These are phyloP conservation scores for Saturnispora zaruensis DNA, from an alignment of 805 yeast species.

Conservation along the genomic window DNA sequence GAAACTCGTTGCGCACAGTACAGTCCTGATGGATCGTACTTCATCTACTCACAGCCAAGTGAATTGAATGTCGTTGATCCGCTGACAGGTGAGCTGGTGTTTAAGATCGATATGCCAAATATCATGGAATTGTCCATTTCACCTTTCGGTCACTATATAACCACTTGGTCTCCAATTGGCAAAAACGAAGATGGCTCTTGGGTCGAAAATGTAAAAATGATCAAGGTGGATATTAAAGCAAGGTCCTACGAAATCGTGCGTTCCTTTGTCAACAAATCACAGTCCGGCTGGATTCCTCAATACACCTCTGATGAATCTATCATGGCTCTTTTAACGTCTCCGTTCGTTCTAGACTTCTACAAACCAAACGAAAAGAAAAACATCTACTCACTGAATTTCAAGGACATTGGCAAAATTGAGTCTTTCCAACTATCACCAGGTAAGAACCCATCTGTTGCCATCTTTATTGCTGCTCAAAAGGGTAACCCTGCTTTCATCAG, in stretches of 20 bases:
- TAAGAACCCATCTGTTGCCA: constrained; percentile 79
- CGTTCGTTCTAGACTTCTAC: constrained; percentile 60
- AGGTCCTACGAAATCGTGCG: constrained; percentile 23
- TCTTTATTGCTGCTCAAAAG: constrained; percentile 76
- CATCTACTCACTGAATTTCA: constrained; percentile 48
- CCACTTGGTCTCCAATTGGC: constrained; percentile 86
- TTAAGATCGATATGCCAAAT: constrained; percentile 49
- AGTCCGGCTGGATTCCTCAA: constrained; percentile 90
- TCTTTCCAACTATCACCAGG: constrained; percentile 74
- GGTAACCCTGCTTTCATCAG: constrained; percentile 88
- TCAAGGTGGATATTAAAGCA: constrained; percentile 37
- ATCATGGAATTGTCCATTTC: constrained; percentile 80
- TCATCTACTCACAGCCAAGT: constrained; percentile 66
- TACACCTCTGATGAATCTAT: constrained; percentile 73
- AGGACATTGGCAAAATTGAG: constrained; percentile 39
- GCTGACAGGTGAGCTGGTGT: constrained; percentile 37
- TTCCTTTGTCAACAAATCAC: constrained; percentile 68
- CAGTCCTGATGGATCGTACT: constrained; percentile 56
- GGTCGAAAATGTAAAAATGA: constrained; percentile 73
- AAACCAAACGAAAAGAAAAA: constrained; percentile 43
- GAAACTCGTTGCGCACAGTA: constrained; percentile 60
- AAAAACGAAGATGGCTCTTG: constrained; percentile 57
- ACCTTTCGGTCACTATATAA: constrained; percentile 74
- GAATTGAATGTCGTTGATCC: constrained; percentile 52
- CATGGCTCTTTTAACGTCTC: constrained; percentile 45